These are phyloP conservation scores for Ramaria sp. DNA, from an alignment of 768 basidiomycete genomes.

Conservation along the genomic window DNA sequence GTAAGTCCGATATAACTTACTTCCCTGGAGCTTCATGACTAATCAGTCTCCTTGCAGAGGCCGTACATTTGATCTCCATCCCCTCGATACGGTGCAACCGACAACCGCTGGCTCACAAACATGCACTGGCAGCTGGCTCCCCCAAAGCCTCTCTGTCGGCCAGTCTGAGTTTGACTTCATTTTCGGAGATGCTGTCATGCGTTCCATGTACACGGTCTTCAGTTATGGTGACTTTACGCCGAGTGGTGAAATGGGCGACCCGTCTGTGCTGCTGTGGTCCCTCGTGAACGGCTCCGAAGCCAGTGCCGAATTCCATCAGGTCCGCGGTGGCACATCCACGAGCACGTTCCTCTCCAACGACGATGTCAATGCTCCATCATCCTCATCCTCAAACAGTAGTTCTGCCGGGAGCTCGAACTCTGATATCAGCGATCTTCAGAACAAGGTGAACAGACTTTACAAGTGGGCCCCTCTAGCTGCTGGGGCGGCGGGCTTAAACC, in stretches of 20 bases:
- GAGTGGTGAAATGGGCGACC: constrained; percentile 55
- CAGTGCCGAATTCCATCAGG: constrained; percentile 55
- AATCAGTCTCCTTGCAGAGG: constrained; percentile 31
- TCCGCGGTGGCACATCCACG: constrained; percentile 50
- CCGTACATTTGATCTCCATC: constrained; percentile 69
- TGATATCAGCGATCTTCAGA: constrained; percentile 41
- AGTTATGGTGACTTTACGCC: constrained; percentile 45
- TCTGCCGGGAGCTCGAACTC: constrained; percentile 28
- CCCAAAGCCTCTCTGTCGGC: constrained; percentile 45
- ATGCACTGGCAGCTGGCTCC: constrained; percentile 72
- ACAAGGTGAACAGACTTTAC: constrained; percentile 52
- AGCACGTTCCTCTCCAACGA: constrained; percentile 59
- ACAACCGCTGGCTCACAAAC: constrained; percentile 29
- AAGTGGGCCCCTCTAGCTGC: constrained; percentile 64
- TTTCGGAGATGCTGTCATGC: constrained; percentile 73
- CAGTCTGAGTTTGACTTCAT: constrained; percentile 66
- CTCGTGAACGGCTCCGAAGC: constrained; percentile 60
- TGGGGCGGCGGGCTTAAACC: constrained; percentile 68
- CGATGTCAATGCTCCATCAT: constrained; percentile 13
- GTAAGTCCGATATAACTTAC: constrained; percentile 31
- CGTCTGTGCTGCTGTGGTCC: constrained; percentile 66
- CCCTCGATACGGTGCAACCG: constrained; percentile 57
- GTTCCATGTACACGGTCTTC: constrained; percentile 73
- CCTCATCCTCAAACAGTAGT: constrained; percentile 27
- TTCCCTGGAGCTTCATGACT: constrained; percentile 7